A percentile compares a stretch with the other conserved stretches of the same genome.
Conservation (phyloP, 306 rosid genomes). For the Mimosa pudica region DNA sequence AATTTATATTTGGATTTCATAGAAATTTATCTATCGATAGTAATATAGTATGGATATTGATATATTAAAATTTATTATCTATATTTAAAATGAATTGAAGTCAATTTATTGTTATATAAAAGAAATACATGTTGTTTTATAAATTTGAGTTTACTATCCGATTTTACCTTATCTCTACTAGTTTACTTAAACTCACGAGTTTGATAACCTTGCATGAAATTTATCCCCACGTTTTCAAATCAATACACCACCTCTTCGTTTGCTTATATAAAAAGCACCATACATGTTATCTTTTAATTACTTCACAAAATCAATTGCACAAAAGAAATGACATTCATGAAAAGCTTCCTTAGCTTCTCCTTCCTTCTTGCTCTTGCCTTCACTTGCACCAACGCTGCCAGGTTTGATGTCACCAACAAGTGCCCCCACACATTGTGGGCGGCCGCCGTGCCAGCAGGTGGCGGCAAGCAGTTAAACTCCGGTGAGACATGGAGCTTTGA, state of each 20-base stretch:
- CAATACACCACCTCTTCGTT: not conserved
- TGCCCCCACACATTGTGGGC: constrained; percentile 69
- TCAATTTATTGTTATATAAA: no score
- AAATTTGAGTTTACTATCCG: no score
- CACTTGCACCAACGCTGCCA: constrained; percentile 33
- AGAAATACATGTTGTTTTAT: no score
- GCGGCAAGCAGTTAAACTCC: constrained; percentile 47
- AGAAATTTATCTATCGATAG: no score
- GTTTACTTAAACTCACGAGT: no score
- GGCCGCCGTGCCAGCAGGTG: constrained; percentile 44
- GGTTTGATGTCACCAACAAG: constrained; percentile 48
- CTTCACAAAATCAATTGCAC: not conserved
- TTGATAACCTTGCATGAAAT: no score
- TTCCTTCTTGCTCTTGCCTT: constrained; percentile 36
- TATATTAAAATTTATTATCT: no score
- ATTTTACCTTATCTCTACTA: no score
- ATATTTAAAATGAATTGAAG: no score
- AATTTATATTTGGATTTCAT: no score
- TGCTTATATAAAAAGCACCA: constrained; percentile 21
- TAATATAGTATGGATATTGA: no score
- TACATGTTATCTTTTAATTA: not conserved
- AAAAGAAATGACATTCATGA: constrained; percentile 25
- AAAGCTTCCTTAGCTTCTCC: not conserved
- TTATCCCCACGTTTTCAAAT: constrained; percentile 2
- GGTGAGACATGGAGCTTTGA: constrained; percentile 46